Evolutionary conservation across 148 eudicot species (phyloP).

Genomic region (Suaeda aralocaspica): DNA sequence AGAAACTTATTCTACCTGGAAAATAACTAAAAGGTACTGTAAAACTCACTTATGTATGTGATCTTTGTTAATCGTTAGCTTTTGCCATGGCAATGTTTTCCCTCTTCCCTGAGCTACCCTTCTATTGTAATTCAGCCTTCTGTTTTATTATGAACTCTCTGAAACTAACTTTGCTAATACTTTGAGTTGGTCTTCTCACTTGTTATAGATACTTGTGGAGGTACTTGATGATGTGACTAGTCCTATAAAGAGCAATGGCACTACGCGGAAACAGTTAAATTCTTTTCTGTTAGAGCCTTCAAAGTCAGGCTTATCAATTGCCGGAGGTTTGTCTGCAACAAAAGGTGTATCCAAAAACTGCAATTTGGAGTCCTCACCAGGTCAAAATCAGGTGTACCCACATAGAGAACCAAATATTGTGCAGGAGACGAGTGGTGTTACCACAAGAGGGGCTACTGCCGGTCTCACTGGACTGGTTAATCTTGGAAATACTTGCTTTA

Average conservation of each 20-base stretch:
- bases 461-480: conserved; percentile 88
- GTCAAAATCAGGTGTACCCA: conserved; percentile 41
- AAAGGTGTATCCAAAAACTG: conserved; percentile 59
- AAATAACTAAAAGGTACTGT: no score
- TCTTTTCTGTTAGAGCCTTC: conserved; percentile 60
- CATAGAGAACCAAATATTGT: conserved; percentile 48
- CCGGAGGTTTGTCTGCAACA: conserved; percentile 75
- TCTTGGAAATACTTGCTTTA: conserved; percentile 97
- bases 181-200: not conserved
- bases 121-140: no score
- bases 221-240: conserved; percentile 36
- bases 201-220: conserved; percentile 84
- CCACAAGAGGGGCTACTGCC: conserved; percentile 78
- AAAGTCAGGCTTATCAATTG: conserved; percentile 59
- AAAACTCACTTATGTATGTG: no score
- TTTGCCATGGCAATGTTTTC: no score
- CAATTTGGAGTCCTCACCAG: conserved; percentile 46
- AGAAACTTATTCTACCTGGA: no score
- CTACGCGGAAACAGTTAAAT: conserved; percentile 42
- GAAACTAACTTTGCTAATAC: no score
- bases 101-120: no score
- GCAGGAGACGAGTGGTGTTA: conserved; percentile 62
- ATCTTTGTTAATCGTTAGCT: no score
- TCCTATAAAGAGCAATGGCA: conserved; percentile 44
- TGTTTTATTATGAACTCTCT: no score